Base-by-base conservation (phyloP, 129 eudicot species). In the Flaveria sonorensis region DNA sequence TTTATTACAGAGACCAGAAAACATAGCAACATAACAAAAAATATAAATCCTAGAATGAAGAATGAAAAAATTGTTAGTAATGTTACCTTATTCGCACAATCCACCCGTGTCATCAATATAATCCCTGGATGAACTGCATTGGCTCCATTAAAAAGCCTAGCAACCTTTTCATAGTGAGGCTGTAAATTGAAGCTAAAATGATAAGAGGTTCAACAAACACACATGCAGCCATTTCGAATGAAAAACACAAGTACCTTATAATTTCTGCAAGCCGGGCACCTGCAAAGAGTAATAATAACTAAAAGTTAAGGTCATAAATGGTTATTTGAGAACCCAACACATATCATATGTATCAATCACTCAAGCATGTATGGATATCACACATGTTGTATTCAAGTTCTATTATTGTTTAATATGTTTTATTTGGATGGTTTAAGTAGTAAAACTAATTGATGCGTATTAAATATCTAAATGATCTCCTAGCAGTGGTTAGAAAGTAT, bases 211-310 rank as follows among this genome's bases (percentile, higher is more conserved):
- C 6, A 32, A 71, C 18, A 68, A 63, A 74, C 47, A 74, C 13
- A 43, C 43, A 10, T 6, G 28, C n/a, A 61, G 60, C 53, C 12
- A 70, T 39, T 28, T 46, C 16, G 7, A 70, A n/a, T 78, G 61
- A 56, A 47, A 28, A 51, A 70, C 47, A 18, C 4, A 65, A 32
- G n/a, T 81, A 93, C 98, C 96, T 90, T 93, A 77, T 93, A 93
- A 46, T 93, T 93, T 84, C 98, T 87, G 87, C 98, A 93, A 83
- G 98, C 98, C 0, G 98, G 98, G 59, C 98, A 93, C 98, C 98
- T 93, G 83, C 85, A 83, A 82, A 84, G 69, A 64, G 83, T 42
- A 52, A 80, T 57, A 21, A 57, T 21, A 57, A 23, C 32, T 20
- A 57, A 50, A 72, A 80, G 16, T 80, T 72, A 72, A 74, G 36